phyloP scores from a whole-genome alignment of 768 basidiomycete genomes.

The Agaricus subrufescens region DNA sequence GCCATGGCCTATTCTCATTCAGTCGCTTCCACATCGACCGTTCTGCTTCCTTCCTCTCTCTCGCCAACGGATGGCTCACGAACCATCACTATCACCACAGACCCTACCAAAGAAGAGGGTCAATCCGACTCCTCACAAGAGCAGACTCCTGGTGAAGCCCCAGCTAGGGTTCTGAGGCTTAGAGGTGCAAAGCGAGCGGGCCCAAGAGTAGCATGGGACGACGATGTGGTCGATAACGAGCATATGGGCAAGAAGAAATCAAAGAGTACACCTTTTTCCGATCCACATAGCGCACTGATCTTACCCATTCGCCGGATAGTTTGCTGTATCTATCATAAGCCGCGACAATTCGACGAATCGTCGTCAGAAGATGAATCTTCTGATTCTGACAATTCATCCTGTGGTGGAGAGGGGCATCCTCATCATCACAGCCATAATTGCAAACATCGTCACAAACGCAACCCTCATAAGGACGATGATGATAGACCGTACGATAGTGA shows the following conservation, averaged over 20 bases:
- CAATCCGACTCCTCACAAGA: conserved; percentile 10
- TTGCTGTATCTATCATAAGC: conserved; percentile 93
- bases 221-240: conserved; percentile 89
- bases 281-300: neutral
- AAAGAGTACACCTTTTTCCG: conserved; percentile 63
- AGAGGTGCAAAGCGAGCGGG: conserved; percentile 40
- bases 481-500: conserved; percentile 13
- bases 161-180: conserved; percentile 53
- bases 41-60: conserved; percentile 30
- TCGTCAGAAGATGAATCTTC: conserved; percentile 55
- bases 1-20: neutral
- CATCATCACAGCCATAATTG: conserved; percentile 10
- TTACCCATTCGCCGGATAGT: conserved; percentile 42
- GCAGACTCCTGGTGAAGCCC: conserved; percentile 12
- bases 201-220: conserved; percentile 75
- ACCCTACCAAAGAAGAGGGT: conserved; percentile 24
- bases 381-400: conserved; percentile 41
- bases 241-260: conserved; percentile 85
- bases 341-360: conserved; percentile 76
- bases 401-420: conserved; percentile 18
- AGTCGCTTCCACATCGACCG: conserved; percentile 14
- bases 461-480: conserved; percentile 3
- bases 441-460: conserved; percentile 11
- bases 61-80: conserved; percentile 49
- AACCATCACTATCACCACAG: conserved; percentile 43